phyloP scores from a whole-genome alignment of 2,329 filamentous ascomycete species.

The Aurifilum marmelostoma region DNA sequence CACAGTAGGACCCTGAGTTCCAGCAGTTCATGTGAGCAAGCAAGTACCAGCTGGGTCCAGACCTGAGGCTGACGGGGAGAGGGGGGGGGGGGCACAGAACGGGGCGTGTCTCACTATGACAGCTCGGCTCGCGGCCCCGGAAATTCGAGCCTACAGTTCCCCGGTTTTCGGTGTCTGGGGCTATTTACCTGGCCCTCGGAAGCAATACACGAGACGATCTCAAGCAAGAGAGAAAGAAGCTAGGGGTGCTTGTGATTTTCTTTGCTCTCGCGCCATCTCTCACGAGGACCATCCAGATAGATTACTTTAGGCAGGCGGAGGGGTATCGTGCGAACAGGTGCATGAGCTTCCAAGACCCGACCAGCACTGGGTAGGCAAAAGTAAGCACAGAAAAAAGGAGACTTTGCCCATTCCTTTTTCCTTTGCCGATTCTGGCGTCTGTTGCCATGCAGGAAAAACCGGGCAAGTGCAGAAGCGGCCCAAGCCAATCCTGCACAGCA shows the following conservation, averaged over 20 bases:
- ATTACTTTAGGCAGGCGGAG: background rate
- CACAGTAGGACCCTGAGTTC: slow-evolving; percentile 16
- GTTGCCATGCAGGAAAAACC: background rate
- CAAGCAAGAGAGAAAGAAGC: background rate
- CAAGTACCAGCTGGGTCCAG: slow-evolving; percentile 24
- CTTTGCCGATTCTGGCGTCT: background rate
- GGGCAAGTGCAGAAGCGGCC: background rate
- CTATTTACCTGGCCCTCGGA: slow-evolving; percentile 7
- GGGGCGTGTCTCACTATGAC: slow-evolving; percentile 11
- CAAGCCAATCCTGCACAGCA: background rate
- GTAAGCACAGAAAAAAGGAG: background rate
- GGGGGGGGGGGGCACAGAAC: background rate
- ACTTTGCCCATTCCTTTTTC: background rate
- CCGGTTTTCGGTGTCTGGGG: background rate
- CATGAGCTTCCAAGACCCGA: background rate
- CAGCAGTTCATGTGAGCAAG: slow-evolving; percentile 26
- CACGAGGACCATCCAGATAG: background rate
- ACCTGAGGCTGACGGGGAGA: slow-evolving; percentile 16
- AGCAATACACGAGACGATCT: background rate
- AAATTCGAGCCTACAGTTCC: slow-evolving; percentile 4
- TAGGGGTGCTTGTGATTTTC: background rate
- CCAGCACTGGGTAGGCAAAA: background rate
- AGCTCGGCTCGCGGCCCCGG: slow-evolving; percentile 20
- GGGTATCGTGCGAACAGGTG: background rate
- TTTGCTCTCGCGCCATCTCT: too few species aligned